Conservation (phyloP, 306 rosid species). For the Acmispon strigosus region DNA sequence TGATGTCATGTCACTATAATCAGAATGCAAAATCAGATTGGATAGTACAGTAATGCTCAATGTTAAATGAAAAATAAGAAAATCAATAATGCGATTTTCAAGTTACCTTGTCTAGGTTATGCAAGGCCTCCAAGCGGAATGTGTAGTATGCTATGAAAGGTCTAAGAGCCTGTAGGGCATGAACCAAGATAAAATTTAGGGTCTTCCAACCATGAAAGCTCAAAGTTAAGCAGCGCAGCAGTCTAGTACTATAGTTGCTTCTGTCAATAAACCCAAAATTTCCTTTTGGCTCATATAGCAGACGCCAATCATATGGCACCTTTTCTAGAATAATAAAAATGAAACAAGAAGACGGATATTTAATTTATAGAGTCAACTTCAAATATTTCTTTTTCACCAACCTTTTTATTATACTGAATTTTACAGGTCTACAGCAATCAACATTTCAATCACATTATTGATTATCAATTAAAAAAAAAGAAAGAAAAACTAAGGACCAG, state of each 20-base stretch:
- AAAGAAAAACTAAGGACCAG: too few species aligned
- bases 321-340: background rate
- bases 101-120: conserved; percentile 61
- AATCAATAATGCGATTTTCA: background rate
- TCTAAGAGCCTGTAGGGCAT: conserved; percentile 61
- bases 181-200: conserved; percentile 11
- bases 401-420: background rate
- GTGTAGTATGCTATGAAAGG: conserved; percentile 75
- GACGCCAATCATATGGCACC: background rate
- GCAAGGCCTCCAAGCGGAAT: conserved; percentile 45
- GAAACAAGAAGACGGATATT: background rate
- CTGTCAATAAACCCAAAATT: background rate
- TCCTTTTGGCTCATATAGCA: background rate
- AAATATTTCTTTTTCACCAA: background rate
- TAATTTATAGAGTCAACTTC: background rate
- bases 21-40: conserved; percentile 1
- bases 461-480: background rate
- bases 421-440: background rate
- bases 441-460: background rate
- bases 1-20: background rate
- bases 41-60: background rate
- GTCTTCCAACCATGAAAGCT: background rate
- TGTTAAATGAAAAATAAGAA: background rate
- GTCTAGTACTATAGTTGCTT: background rate
- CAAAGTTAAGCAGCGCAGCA: background rate